A percentile compares a stretch with the other conserved stretches of the same genome.
phyloP scores from a whole-genome alignment of 805 yeast species.

The Maudiozyma saulgeensis region DNA sequence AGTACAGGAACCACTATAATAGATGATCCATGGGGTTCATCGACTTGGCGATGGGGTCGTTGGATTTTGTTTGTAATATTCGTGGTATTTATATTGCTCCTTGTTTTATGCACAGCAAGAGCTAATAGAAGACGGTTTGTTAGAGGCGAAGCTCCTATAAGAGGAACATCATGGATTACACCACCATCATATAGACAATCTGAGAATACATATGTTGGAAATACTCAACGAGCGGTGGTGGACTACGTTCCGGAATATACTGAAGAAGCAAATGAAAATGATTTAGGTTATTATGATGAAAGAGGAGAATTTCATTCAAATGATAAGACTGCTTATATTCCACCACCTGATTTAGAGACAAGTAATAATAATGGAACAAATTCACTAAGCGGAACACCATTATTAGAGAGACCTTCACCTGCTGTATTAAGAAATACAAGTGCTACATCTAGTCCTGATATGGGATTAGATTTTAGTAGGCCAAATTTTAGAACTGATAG shows the following conservation, averaged over 20 bases:
- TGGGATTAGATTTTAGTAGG: slow-evolving; percentile 16
- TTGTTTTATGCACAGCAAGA: slow-evolving; percentile 42
- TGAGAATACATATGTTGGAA: slow-evolving; percentile 41
- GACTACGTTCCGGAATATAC: slow-evolving; percentile 64
- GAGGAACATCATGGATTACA: slow-evolving; percentile 78
- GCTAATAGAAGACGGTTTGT: slow-evolving; percentile 43
- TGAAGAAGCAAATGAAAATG: slow-evolving; percentile 55
- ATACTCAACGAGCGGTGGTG: slow-evolving; percentile 23
- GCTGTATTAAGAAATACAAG: slow-evolving; percentile 10
- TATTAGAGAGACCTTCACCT: slow-evolving; percentile 14
- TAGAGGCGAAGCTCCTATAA: slow-evolving; percentile 45
- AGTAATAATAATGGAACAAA: neutral
- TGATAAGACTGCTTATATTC: slow-evolving; percentile 23
- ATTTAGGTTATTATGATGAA: slow-evolving; percentile 68
- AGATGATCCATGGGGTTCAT: slow-evolving; percentile 9
- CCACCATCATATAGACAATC: slow-evolving; percentile 72
- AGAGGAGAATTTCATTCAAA: slow-evolving; percentile 43
- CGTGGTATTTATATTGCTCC: slow-evolving; percentile 37
- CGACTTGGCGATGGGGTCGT: slow-evolving; percentile 35
- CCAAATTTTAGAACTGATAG: slow-evolving; percentile 4
- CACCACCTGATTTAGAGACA: slow-evolving; percentile 39
- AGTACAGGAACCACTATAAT: neutral
- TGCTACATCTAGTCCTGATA: slow-evolving; percentile 1
- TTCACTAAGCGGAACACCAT: neutral
- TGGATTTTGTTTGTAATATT: slow-evolving; percentile 63